These are phyloP conservation scores for Punica granatum DNA, from an alignment of 345 rosid species.

Conservation along the genomic window DNA sequence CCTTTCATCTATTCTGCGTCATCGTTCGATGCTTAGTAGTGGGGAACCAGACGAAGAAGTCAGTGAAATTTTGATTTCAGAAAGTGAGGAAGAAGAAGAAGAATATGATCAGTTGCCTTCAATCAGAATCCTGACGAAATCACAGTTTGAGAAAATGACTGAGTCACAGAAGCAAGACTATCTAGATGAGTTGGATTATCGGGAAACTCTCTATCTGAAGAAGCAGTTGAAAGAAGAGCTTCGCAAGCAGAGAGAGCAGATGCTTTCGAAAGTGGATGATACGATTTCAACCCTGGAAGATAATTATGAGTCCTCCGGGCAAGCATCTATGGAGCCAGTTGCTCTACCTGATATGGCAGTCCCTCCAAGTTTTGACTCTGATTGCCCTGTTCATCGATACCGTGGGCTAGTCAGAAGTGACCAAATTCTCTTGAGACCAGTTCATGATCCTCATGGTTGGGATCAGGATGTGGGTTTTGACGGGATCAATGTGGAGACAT, in stretches of 20 bases:
- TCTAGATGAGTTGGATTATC: slow-evolving; percentile 84
- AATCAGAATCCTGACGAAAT: slow-evolving; percentile 63
- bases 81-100: slow-evolving; percentile 64
- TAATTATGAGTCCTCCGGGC: slow-evolving; percentile 22
- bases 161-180: slow-evolving; percentile 67
- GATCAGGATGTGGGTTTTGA: slow-evolving; percentile 93
- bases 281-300: slow-evolving; percentile 3
- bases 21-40: slow-evolving; percentile 34
- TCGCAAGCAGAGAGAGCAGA: slow-evolving; percentile 35
- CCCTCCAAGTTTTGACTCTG: slow-evolving; percentile 75
- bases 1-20: slow-evolving; percentile 63
- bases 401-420: slow-evolving; percentile 49
- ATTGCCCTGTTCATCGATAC: slow-evolving; percentile 58
- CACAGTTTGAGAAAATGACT: slow-evolving; percentile 62
- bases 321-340: slow-evolving; percentile 43
- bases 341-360: slow-evolving; percentile 70
- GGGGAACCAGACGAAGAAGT: slow-evolving; percentile 48
- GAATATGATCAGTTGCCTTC: slow-evolving; percentile 88
- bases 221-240: slow-evolving; percentile 78
- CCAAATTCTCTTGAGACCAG: slow-evolving; percentile 67
- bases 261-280: slow-evolving; percentile 31
- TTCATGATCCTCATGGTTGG: slow-evolving; percentile 92
- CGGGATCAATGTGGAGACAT: slow-evolving; percentile 74
- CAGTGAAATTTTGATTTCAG: slow-evolving; percentile 39
- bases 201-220: slow-evolving; percentile 75